These are phyloP conservation scores for Penicillium alfredii DNA, from an alignment of 495 filamentous ascomycete genomes.

Conservation along the genomic window DNA sequence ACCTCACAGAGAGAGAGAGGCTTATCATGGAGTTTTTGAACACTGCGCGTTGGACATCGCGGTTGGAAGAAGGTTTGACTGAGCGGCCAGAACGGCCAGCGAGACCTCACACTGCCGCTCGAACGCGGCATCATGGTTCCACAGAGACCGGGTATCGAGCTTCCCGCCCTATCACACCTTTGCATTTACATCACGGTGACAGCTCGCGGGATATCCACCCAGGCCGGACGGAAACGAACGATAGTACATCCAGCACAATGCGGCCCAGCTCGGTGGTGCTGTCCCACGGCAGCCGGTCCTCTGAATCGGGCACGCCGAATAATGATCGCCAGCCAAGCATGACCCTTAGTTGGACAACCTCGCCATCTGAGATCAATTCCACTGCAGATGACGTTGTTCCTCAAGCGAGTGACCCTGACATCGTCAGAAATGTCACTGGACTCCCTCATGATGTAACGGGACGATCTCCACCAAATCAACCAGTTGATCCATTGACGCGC, in stretches of 20 bases:
- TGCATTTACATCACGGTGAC: conserved; percentile 19
- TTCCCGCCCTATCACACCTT: conserved; percentile 34
- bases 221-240: conserved; percentile 16
- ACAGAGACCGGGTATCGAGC: conserved; percentile 39
- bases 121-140: conserved; percentile 29
- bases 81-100: conserved; percentile 31
- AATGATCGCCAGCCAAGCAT: conserved; percentile 33
- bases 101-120: conserved; percentile 27
- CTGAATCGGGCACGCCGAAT: conserved; percentile 17
- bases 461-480: too few relatives aligned
- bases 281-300: conserved; percentile 28
- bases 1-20: conserved; percentile 51
- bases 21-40: conserved; percentile 54
- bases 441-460: conserved; percentile 13
- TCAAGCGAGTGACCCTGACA: conserved; percentile 15
- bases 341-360: conserved; percentile 35
- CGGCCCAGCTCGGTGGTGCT: conserved; percentile 43
- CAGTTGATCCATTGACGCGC: too few relatives aligned
- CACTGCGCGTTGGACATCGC: conserved; percentile 37
- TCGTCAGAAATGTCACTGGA: conserved; percentile 17
- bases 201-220: conserved; percentile 27
- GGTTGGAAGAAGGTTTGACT: conserved; percentile 29
- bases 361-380: conserved; percentile 30
- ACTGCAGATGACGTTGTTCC: conserved; percentile 15
- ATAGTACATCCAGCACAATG: conserved; percentile 33